Conservation (phyloP, 1,284 basidiomycete genomes). For the Mycena citricolor region DNA sequence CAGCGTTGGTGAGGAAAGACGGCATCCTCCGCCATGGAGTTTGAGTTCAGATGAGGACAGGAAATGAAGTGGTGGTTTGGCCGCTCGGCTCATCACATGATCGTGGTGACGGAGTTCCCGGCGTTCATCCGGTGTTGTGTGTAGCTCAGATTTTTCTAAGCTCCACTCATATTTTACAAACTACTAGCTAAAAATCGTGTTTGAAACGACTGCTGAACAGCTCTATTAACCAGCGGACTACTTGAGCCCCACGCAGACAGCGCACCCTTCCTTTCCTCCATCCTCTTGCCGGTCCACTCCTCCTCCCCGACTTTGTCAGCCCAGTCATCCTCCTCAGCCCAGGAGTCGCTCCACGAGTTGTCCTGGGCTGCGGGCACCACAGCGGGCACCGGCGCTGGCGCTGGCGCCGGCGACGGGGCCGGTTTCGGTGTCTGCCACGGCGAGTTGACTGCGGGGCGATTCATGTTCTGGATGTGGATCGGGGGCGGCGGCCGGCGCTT, state of each 20-base stretch:
- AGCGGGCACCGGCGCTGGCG: no score
- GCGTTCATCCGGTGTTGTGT: no score
- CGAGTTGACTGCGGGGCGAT: conserved; percentile 36
- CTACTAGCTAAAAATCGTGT: no score
- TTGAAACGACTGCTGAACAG: no score
- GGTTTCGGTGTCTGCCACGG: conserved; percentile 24
- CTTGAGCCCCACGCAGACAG: conserved; percentile 20
- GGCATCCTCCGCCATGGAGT: no score
- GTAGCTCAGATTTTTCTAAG: no score
- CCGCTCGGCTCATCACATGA: no score
- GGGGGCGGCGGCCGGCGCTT: conserved; percentile 45
- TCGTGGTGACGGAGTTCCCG: no score
- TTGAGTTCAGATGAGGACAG: no score
- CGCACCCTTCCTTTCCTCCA: conserved; percentile 37
- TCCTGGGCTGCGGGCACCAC: conserved; percentile 25
- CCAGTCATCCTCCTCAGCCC: conserved; percentile 62
- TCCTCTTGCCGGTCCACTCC: conserved; percentile 45
- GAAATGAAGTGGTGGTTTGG: no score
- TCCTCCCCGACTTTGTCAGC: conserved; percentile 46
- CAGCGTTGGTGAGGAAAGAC: no score
- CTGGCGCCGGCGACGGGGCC: conserved; percentile 21
- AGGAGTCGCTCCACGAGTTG: conserved; percentile 48
- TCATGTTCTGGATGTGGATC: conserved; percentile 33
- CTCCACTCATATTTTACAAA: no score
- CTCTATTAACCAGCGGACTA: conserved; percentile 20